Conservation (phyloP, 2,329 filamentous ascomycete genomes). For the Penicillium thymicola region DNA sequence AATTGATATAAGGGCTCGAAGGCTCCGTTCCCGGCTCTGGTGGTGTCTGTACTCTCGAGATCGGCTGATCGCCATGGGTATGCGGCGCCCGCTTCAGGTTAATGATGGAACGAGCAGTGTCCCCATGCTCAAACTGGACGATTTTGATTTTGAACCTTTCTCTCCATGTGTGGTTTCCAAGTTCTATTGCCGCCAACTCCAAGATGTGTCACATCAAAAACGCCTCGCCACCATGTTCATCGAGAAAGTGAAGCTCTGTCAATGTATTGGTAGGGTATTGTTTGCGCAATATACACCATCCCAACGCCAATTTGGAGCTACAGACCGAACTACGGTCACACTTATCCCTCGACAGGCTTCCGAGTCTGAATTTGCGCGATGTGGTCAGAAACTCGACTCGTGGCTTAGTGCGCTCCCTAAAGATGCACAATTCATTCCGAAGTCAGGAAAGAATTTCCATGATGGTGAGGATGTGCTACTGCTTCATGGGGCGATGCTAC, state of each 20-base stretch:
- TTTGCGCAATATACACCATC: slow-evolving; percentile 84
- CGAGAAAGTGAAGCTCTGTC: slow-evolving; percentile 79
- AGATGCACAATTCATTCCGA: slow-evolving; percentile 66
- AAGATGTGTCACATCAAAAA: slow-evolving; percentile 67
- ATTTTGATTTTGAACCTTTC: slow-evolving; percentile 71
- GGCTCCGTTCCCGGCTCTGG: slow-evolving; percentile 85
- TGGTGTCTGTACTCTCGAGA: slow-evolving; percentile 94
- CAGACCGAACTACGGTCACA: slow-evolving; percentile 72
- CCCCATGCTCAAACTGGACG: slow-evolving; percentile 74
- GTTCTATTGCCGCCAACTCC: slow-evolving; percentile 63
- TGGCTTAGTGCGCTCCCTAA: slow-evolving; percentile 70
- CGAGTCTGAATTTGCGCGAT: slow-evolving; percentile 69
- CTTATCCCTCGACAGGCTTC: slow-evolving; percentile 78
- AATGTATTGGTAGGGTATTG: slow-evolving; percentile 80
- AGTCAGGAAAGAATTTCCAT: slow-evolving; percentile 57
- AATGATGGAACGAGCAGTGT: slow-evolving; percentile 89
- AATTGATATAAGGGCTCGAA: slow-evolving; percentile 65
- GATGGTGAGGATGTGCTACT: slow-evolving; percentile 48
- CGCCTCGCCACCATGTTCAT: slow-evolving; percentile 81
- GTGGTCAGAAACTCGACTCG: slow-evolving; percentile 69
- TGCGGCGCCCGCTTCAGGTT: slow-evolving; percentile 82
- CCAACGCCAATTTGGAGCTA: slow-evolving; percentile 67
- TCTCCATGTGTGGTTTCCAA: slow-evolving; percentile 64
- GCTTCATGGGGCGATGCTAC: slow-evolving; percentile 75
- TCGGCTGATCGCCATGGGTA: slow-evolving; percentile 79